Evolutionary conservation across 768 basidiomycete species (phyloP).

Genomic region (Rubroboletus satanas): DNA sequence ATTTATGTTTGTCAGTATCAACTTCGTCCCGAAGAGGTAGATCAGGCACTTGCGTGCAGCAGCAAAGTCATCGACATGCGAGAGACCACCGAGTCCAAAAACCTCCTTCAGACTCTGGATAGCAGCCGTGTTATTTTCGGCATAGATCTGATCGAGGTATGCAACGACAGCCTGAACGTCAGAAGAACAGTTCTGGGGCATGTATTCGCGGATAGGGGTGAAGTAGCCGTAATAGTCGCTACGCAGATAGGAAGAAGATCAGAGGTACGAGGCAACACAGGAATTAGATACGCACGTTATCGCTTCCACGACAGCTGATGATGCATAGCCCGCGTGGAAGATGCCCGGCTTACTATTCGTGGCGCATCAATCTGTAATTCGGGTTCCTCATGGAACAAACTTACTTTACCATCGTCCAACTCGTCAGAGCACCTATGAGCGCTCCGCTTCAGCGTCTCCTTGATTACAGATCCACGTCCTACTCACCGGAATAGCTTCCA

Average conservation of each 20-base stretch:
- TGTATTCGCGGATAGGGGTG: conserved; percentile 63
- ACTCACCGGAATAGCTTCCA: conserved; percentile 39
- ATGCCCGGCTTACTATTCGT: conserved; percentile 35
- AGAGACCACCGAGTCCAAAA: conserved; percentile 55
- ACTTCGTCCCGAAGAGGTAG: not conserved
- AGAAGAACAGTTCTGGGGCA: conserved; percentile 71
- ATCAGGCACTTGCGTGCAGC: conserved; percentile 41
- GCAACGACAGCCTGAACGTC: conserved; percentile 63
- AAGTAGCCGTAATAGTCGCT: conserved; percentile 48
- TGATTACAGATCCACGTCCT: not conserved
- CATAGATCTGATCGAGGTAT: conserved; percentile 57
- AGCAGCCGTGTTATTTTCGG: conserved; percentile 39
- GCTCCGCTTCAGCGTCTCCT: not conserved
- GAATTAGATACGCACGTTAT: conserved; percentile 33
- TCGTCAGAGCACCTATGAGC: conserved; percentile 40
- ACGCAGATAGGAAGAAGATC: not conserved
- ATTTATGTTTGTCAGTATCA: conserved; percentile 23
- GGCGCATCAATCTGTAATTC: not conserved
- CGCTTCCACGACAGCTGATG: conserved; percentile 45
- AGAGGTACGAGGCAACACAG: not conserved
- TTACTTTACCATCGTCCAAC: conserved; percentile 69
- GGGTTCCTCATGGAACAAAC: conserved; percentile 11
- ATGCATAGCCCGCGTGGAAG: conserved; percentile 43
- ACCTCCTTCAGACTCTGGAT: conserved; percentile 52
- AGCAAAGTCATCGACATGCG: conserved; percentile 65